Evolutionary conservation across 139 green algal genomes (phyloP).

Genomic region (Mychonastes homosphaera): DNA sequence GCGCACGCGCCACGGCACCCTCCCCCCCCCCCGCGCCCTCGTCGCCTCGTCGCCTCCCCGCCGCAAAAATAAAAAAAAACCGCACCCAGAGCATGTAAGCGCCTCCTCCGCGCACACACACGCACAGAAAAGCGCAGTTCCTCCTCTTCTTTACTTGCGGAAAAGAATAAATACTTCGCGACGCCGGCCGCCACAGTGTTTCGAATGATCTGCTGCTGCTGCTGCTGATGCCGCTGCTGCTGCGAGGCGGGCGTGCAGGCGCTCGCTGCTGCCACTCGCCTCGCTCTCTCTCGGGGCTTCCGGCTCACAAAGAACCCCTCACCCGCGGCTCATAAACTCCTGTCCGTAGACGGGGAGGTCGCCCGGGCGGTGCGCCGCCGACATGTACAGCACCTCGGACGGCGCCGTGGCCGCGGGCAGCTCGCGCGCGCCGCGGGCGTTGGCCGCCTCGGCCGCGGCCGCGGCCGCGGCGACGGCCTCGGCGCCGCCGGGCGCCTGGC

Average conservation of each 20-base stretch:
- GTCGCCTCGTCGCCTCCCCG: no score
- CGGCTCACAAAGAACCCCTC: neutral
- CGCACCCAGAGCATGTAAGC: no score
- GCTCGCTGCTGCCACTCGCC: neutral
- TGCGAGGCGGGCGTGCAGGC: neutral
- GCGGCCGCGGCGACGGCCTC: constrained; percentile 10
- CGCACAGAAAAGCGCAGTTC: no score
- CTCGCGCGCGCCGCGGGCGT: neutral
- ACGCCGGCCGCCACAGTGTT: no score
- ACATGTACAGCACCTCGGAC: no score
- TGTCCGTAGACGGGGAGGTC: constrained; percentile 62
- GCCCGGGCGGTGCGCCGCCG: constrained; percentile 42
- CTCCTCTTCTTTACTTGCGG: no score
- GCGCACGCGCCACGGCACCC: no score
- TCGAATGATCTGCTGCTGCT: constrained; percentile 2
- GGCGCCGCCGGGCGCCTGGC: neutral
- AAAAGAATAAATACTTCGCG: no score
- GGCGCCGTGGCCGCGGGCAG: constrained; percentile 17
- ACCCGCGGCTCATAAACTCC: constrained; percentile 28
- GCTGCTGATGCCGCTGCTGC: neutral
- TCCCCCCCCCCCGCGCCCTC: no score
- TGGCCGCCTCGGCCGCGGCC: neutral
- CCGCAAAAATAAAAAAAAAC: no score
- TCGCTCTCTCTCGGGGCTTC: neutral
- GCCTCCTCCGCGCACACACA: no score